Evolutionary conservation across 768 basidiomycete species (phyloP), one percentile per base, ranked within the genome.

Genomic region (Serpula lacrymans): DNA sequence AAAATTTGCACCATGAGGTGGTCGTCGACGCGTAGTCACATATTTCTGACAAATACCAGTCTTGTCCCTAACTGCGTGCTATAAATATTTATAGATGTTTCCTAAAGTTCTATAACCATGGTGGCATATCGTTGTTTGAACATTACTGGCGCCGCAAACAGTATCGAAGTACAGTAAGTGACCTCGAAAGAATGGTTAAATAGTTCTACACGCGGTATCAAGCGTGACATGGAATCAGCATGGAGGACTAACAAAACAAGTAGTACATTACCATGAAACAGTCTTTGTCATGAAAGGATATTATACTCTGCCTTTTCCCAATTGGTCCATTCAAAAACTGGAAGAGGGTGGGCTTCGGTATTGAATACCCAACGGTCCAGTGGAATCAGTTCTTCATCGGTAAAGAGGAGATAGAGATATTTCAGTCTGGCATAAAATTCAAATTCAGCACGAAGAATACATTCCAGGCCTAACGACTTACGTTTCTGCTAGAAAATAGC

Each of bases 401-500:
- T 43, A 45, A 62, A 64, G 31, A 60, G 42, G 3, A 63, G 37
- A 42, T 52, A 59, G 16, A 52, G 35, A 44, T 59, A 59, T 46
- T 56, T 53, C 13, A 57, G 43, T 14, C 48, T 45, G 24, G 10
- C 21, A 10, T 10, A 38, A 10, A 10, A 13, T 9, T 9, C 33
- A 18, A 11, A 10, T 8, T 13, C 20, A 6, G 28, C 14, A 9
- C 11, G 13, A 34, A 6, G 16, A 21, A 23, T 5, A 7, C 6
- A 27, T 16, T 10, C 12, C 10, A 20, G 17, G 12, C 12, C 10
- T 16, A 35, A 27, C 16, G 10, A 25, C 47, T 26, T 37, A 50
- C 45, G 61, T 63, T 50, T 61, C 60, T 17, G 61, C 61, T n/a
- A 54, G 56, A 48, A 74, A 63, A 17, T 49, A 72, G 67, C 77